Percentiles rank a stretch among this genome's conserved stretches.
Conservation (phyloP, 495 filamentous ascomycete genomes). For the Neurospora terricola region DNA sequence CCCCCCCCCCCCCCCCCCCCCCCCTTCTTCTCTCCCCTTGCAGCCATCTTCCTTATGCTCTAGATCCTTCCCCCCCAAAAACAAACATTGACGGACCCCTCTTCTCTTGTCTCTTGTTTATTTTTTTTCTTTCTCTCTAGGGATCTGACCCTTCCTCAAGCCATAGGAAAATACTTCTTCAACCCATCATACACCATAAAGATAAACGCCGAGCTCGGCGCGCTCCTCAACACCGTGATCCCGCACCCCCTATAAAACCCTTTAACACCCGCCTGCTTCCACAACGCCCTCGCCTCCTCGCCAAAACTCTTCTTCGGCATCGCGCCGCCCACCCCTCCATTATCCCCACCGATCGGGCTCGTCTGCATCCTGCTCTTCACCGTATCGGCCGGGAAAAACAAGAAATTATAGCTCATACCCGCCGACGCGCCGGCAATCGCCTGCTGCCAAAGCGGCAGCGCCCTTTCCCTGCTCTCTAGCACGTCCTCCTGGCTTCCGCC, state of each 20-base stretch:
- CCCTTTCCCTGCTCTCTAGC: conserved; percentile 18
- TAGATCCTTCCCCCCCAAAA: not conserved
- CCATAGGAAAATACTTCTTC: conserved; percentile 49
- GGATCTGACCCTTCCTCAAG: not conserved
- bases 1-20: too few species aligned
- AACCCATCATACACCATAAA: conserved; percentile 87
- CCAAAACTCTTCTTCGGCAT: conserved; percentile 49
- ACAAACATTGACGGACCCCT: not conserved
- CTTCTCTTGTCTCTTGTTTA: not conserved
- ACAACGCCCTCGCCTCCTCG: conserved; percentile 57
- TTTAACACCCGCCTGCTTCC: conserved; percentile 68
- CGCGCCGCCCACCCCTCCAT: conserved; percentile 9
- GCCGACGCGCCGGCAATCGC: conserved; percentile 82
- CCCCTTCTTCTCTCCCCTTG: not conserved
- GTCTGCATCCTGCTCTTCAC: conserved; percentile 97
- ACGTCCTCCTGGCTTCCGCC: conserved; percentile 14
- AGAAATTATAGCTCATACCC: conserved; percentile 88
- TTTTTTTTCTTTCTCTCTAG: not conserved
- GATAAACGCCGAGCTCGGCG: conserved; percentile 93
- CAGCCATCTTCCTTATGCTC: not conserved
- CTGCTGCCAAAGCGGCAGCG: conserved; percentile 66
- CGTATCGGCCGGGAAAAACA: conserved; percentile 95
- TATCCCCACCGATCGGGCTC: conserved; percentile 42
- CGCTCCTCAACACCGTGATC: conserved; percentile 77
- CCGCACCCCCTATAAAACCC: conserved; percentile 91